A percentile compares a stretch with the other conserved stretches of the same genome.
Evolutionary conservation across 345 rosid species (phyloP).

Genomic region (Aquilaria malaccensis): DNA sequence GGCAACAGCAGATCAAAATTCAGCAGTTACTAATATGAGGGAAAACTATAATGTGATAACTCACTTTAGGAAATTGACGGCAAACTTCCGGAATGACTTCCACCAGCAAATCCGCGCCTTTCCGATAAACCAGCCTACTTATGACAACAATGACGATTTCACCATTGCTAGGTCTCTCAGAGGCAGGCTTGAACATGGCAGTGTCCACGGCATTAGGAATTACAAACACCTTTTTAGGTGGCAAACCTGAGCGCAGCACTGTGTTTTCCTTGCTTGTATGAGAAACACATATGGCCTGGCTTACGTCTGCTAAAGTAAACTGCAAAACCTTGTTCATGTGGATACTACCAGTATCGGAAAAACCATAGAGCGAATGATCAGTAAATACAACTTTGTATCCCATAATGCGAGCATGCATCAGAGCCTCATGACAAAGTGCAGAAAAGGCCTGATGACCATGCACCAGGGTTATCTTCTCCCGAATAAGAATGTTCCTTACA

Average conservation of each 20-base stretch:
- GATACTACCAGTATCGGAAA: slow-evolving; percentile 93
- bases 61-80: slow-evolving; percentile 63
- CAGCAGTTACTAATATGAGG: no score
- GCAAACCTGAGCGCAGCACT: slow-evolving; percentile 78
- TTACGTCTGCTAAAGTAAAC: slow-evolving; percentile 91
- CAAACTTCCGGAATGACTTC: slow-evolving; percentile 95
- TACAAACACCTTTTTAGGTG: slow-evolving; percentile 78
- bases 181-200: slow-evolving; percentile 88
- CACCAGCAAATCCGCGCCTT: slow-evolving; percentile 94
- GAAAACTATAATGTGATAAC: slow-evolving; percentile 15
- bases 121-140: slow-evolving; percentile 92
- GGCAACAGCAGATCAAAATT: no score
- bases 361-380: slow-evolving; percentile 90
- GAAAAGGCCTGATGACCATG: slow-evolving; percentile 99
- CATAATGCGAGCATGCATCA: slow-evolving; percentile 94
- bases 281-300: slow-evolving; percentile 93
- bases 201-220: slow-evolving; percentile 99
- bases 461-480: slow-evolving; percentile 77
- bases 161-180: slow-evolving; percentile 37
- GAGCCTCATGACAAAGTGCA: slow-evolving; percentile 90
- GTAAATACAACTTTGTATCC: slow-evolving; percentile 89
- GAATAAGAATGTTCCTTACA: slow-evolving; percentile 64
- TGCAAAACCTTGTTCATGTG: slow-evolving; percentile 97
- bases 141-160: slow-evolving; percentile 82
- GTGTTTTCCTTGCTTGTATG: slow-evolving; percentile 98